Base-by-base conservation (phyloP, 139 green algal species). In the Pleodorina starrii region DNA sequence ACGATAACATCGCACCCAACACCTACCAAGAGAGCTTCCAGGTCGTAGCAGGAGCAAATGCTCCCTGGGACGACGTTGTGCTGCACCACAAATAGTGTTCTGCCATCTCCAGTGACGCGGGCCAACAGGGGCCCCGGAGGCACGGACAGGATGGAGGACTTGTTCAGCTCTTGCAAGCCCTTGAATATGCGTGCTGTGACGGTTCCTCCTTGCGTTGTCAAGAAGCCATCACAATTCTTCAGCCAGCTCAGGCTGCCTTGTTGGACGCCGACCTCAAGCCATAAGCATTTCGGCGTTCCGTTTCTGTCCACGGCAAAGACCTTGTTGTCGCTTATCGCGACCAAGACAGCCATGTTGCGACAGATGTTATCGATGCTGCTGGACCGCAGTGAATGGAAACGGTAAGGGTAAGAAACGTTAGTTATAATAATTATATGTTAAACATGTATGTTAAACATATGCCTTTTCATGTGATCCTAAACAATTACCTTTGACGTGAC, bases 191-290 rank as follows among this genome's bases (percentile, higher is more conserved):
- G 74, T 43, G 38, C 14, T 42, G 27, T 36, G 16, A 77, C 74
- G 46, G 5, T 63, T 82, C 74, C 74, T 19, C 44, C 44, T 23
- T 59, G 74, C 29, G 74, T 82, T 12, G 74, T 63, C 9, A 82
- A 25, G 44, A 82, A 82, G 5, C 44, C 74, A 25, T 63, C 43
- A 44, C 74, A 44, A 66, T 82, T 82, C 21, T 43, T 25, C 21
- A 82, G 29, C 74, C 74, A 82, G 44, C 43, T 63, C n/a, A 84
- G 48, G 77, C 77, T 84, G 46, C 50, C 51, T 36, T 84, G 17
- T 66, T 68, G 46, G 17, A 7, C 12, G 7, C n/a, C 75, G 21
- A 14, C 38, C 19, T 83, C 46, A 27, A 43, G 46, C 75, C 75
- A 63, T 10, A 50, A 1, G 29, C 43, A 66, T 4, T 44, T n/a